phyloP scores from a whole-genome alignment of 2,329 filamentous ascomycete genomes.

The Aspergillus texensis region DNA sequence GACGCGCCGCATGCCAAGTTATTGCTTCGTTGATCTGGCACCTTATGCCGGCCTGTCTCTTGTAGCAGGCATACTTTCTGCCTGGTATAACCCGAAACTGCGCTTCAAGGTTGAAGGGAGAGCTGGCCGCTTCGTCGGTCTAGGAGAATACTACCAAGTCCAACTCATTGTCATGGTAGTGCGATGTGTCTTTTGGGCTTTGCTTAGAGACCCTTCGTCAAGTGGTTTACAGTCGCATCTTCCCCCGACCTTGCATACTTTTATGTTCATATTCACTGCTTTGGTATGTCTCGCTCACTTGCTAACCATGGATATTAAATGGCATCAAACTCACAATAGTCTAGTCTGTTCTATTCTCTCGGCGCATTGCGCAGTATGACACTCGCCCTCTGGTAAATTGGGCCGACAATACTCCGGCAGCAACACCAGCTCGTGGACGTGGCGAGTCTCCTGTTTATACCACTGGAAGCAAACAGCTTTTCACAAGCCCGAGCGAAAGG shows the following conservation, averaged over 20 bases:
- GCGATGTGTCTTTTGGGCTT: conserved; percentile 49
- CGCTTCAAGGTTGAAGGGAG: conserved; percentile 46
- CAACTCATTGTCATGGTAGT: conserved; percentile 49
- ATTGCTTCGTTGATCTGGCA: conserved; percentile 34
- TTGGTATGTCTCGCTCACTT: conserved; percentile 31
- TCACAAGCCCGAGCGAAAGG: conserved; percentile 19
- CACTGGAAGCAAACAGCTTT: conserved; percentile 18
- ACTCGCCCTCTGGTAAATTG: conserved; percentile 46
- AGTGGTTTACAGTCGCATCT: conserved; percentile 34
- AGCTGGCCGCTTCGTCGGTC: conserved; percentile 44
- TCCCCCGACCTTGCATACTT: conserved; percentile 40
- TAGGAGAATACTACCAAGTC: conserved; percentile 50
- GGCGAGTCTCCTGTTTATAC: conserved; percentile 21
- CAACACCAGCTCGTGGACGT: conserved; percentile 26
- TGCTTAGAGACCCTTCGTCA: conserved; percentile 42
- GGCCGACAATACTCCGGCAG: conserved; percentile 40
- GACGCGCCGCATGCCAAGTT: conserved; percentile 24
- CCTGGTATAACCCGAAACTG: conserved; percentile 55
- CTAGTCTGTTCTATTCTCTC: conserved; percentile 42
- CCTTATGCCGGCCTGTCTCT: conserved; percentile 43
- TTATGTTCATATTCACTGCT: conserved; percentile 44
- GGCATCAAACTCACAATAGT: conserved; percentile 23
- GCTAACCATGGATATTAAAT: not conserved
- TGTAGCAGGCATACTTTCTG: conserved; percentile 44
- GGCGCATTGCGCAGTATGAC: conserved; percentile 42